Percentiles rank a stretch among this genome's conserved stretches.
Conservation (phyloP, 441 rosid genomes). For the Syzygium syzygioides region DNA sequence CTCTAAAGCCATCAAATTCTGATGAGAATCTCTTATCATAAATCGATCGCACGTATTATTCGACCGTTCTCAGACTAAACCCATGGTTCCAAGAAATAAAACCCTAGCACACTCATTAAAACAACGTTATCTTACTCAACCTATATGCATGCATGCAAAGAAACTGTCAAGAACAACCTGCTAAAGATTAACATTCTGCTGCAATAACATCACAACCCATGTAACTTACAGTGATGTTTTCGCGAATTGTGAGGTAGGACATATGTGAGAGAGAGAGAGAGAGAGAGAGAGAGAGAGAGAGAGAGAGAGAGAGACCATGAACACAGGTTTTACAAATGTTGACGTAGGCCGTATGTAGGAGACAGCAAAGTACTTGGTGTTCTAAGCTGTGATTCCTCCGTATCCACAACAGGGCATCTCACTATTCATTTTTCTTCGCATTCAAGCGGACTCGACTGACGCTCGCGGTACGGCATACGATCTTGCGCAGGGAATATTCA, state of each 20-base stretch:
- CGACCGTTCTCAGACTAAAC: background rate
- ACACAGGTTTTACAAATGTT: background rate
- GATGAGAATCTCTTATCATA: background rate
- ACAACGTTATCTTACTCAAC: background rate
- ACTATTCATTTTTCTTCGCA: background rate
- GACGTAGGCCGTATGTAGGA: background rate
- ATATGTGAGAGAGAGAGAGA: background rate
- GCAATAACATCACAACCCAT: background rate
- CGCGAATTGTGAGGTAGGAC: background rate
- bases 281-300: background rate
- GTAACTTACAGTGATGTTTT: background rate
- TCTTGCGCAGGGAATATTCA: background rate
- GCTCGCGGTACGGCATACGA: background rate
- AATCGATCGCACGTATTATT: background rate
- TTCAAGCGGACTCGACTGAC: background rate
- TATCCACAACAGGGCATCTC: background rate
- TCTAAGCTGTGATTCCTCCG: background rate
- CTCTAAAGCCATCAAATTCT: background rate
- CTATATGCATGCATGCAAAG: background rate
- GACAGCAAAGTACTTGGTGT: background rate
- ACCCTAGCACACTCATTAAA: background rate
- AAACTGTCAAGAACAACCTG: background rate
- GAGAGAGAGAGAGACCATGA: background rate
- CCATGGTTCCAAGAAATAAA: background rate
- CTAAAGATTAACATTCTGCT: background rate